These are phyloP conservation scores for Coniochaeta pulveracea DNA, from an alignment of 2,329 filamentous ascomycete species.

Conservation along the genomic window DNA sequence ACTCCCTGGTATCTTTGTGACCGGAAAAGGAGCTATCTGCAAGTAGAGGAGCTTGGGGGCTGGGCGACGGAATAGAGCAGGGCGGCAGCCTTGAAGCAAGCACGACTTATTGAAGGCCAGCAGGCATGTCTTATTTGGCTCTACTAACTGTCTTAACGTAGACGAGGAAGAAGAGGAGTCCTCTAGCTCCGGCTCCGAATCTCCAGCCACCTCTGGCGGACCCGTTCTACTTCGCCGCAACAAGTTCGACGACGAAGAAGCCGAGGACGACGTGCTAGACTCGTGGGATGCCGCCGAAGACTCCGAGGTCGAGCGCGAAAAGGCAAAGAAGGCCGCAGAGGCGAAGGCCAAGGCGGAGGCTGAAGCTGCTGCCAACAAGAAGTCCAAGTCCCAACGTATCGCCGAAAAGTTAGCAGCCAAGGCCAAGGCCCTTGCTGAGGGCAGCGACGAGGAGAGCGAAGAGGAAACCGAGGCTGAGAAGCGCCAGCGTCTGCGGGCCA, in stretches of 20 bases:
- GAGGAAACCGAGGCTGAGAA: constrained; percentile 60
- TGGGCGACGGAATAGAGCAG: too few species aligned
- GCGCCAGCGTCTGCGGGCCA: constrained; percentile 63
- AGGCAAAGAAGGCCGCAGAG: constrained; percentile 76
- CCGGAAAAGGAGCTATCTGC: too few species aligned
- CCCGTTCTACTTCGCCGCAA: constrained; percentile 24
- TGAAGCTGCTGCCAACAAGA: constrained; percentile 81
- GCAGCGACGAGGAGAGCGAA: constrained; percentile 46
- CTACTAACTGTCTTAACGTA: constrained; percentile 13
- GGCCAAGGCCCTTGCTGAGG: constrained; percentile 37
- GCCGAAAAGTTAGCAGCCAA: constrained; percentile 62
- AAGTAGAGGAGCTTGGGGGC: too few species aligned
- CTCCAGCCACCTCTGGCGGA: constrained; percentile 26
- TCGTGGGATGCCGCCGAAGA: constrained; percentile 97
- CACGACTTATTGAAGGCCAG: too few species aligned
- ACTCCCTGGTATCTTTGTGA: too few species aligned
- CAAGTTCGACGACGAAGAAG: constrained; percentile 91
- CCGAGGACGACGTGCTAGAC: constrained; percentile 71
- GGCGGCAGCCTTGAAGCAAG: too few species aligned
- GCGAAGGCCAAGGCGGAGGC: constrained; percentile 84
- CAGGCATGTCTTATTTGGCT: too few species aligned
- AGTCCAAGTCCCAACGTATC: constrained; percentile 77
- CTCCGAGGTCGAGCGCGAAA: constrained; percentile 92
- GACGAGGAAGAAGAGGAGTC: constrained; percentile 26
- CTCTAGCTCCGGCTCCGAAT: constrained; percentile 22